Evolutionary conservation across 441 rosid species (phyloP).

Genomic region (Gossypium aridum): DNA sequence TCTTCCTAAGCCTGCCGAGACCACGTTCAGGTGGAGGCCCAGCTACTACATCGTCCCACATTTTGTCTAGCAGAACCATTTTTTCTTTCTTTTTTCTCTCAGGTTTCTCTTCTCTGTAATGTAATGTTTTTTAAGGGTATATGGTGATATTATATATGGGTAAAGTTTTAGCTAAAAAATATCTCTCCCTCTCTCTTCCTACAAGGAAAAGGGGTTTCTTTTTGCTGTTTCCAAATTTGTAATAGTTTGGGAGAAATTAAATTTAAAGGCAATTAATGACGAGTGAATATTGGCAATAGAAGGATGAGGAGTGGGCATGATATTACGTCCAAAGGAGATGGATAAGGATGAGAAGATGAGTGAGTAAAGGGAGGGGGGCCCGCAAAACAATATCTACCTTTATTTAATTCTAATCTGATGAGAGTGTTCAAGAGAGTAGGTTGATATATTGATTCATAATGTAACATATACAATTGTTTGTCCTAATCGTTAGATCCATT

Average conservation of each 20-base stretch:
- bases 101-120: background rate
- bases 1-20: constrained; percentile 71
- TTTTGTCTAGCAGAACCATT: constrained; percentile 63
- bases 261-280: background rate
- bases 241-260: background rate
- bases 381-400: constrained; percentile 27
- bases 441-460: constrained; percentile 16
- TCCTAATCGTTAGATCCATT: constrained; percentile 16
- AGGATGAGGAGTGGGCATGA: constrained; percentile 13
- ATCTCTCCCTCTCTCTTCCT: background rate
- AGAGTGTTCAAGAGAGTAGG: background rate
- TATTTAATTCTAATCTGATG: background rate
- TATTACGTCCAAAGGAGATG: background rate
- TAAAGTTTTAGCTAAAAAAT: background rate
- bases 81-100: background rate
- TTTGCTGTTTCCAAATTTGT: constrained; percentile 11
- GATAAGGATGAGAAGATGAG: constrained; percentile 40
- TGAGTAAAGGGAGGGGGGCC: constrained; percentile 21
- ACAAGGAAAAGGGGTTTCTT: background rate
- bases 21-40: constrained; percentile 92
- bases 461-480: constrained; percentile 15
- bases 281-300: constrained; percentile 7
- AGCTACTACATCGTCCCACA: constrained; percentile 88
- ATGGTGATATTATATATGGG: constrained; percentile 19
- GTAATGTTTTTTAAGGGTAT: background rate